Evolutionary conservation across 768 basidiomycete species (phyloP).

Genomic region (button mushroom (Agaricus bisporus)): DNA sequence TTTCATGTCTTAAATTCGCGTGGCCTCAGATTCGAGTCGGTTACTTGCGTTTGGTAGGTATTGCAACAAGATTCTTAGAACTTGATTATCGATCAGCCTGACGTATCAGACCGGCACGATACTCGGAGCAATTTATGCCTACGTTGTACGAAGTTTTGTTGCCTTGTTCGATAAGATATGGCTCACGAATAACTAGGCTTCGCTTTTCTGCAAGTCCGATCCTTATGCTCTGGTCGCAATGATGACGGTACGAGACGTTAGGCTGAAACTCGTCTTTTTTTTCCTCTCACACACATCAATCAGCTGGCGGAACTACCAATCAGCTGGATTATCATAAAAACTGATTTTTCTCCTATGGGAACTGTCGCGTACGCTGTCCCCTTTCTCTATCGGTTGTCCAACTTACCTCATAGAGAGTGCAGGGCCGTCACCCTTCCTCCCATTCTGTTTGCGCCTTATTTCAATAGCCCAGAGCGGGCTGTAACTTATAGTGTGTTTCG

Average conservation of each 20-base stretch:
- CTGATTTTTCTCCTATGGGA: conserved; percentile 32
- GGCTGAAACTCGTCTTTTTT: not conserved
- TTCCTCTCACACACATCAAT: not conserved
- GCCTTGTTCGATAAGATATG: not conserved
- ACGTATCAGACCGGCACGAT: conserved; percentile 23
- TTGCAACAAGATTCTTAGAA: too few relatives aligned
- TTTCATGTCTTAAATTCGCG: not conserved
- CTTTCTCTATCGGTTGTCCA: not conserved
- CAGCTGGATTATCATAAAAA: conserved; percentile 37
- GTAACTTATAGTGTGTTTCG: not conserved
- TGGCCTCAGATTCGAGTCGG: not conserved
- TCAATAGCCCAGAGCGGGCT: not conserved
- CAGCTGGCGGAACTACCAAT: conserved; percentile 40
- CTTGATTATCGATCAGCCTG: not conserved
- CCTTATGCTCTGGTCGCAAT: conserved; percentile 34
- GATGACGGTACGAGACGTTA: conserved; percentile 26
- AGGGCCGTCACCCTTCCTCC: not conserved
- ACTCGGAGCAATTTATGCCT: conserved; percentile 27
- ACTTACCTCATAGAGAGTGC: not conserved
- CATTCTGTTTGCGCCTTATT: not conserved
- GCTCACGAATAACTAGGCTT: conserved; percentile 22
- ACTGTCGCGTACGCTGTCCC: conserved; percentile 33
- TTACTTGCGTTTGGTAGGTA: not conserved
- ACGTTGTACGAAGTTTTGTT: conserved; percentile 17
- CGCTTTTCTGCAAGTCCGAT: conserved; percentile 31